Conservation (phyloP, 2,329 filamentous ascomycete species). For the Ascochyta pisi region DNA sequence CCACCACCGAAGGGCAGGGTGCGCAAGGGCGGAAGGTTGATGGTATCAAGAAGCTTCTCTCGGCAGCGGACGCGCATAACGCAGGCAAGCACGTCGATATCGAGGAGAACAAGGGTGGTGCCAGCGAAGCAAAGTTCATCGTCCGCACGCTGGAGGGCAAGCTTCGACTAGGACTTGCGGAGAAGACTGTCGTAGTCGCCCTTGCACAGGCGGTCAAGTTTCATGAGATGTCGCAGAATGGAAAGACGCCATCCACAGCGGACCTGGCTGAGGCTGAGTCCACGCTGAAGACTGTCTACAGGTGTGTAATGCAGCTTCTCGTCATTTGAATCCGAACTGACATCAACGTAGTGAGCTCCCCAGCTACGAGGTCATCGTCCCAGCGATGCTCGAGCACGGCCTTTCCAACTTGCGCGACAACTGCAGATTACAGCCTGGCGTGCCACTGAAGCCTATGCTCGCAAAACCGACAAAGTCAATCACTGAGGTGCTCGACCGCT, state of each 20-base stretch:
- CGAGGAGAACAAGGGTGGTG: constrained; percentile 86
- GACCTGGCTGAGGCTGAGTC: constrained; percentile 84
- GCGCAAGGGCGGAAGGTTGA: constrained; percentile 91
- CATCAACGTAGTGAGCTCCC: constrained; percentile 78
- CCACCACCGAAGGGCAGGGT: constrained; percentile 80
- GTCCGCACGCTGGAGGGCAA: constrained; percentile 95
- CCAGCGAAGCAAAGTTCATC: constrained; percentile 94
- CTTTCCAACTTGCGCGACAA: constrained; percentile 81
- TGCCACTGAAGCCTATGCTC: constrained; percentile 97
- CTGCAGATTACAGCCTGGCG: constrained; percentile 90
- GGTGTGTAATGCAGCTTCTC: constrained; percentile 53
- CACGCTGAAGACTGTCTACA: constrained; percentile 89
- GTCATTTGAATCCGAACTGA: constrained; percentile 12
- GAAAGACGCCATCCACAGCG: constrained; percentile 73
- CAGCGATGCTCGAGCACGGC: constrained; percentile 84
- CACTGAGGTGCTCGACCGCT: constrained; percentile 94
- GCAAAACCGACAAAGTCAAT: constrained; percentile 98
- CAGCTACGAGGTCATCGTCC: constrained; percentile 93
- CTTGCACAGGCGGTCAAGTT: constrained; percentile 86
- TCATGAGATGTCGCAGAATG: constrained; percentile 77
- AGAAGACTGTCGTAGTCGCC: constrained; percentile 89
- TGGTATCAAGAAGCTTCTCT: constrained; percentile 94
- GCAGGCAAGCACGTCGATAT: constrained; percentile 77
- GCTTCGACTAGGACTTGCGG: constrained; percentile 86
- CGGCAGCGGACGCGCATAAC: constrained; percentile 78